These are phyloP conservation scores for Nymphaea thermarum DNA, from an alignment of 164 flowering plant species.

Conservation along the genomic window DNA sequence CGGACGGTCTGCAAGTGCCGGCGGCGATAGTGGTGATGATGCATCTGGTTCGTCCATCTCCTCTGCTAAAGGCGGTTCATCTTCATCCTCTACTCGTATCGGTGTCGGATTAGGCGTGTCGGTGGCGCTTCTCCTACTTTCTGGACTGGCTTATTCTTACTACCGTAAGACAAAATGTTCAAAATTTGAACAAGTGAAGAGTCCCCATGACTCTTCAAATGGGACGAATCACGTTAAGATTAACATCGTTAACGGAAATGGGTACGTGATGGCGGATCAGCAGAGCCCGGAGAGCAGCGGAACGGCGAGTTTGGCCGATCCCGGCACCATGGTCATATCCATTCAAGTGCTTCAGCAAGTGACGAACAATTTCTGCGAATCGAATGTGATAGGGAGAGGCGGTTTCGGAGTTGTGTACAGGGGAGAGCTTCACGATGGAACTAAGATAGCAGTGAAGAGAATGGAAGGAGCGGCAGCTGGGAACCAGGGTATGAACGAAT, in stretches of 20 bases:
- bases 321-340: slow-evolving; percentile 29
- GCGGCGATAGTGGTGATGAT: not conserved
- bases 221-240: slow-evolving; percentile 9
- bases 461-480: slow-evolving; percentile 29
- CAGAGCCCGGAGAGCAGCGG: slow-evolving; percentile 19
- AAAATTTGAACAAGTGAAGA: slow-evolving; percentile 4
- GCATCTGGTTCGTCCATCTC: not conserved
- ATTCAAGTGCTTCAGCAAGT: slow-evolving; percentile 36
- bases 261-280: slow-evolving; percentile 12
- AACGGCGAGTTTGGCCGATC: slow-evolving; percentile 11
- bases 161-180: slow-evolving; percentile 6
- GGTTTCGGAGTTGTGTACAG: slow-evolving; percentile 51
- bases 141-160: slow-evolving; percentile 1
- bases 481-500: slow-evolving; percentile 34
- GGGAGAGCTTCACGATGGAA: slow-evolving; percentile 40
- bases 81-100: not conserved
- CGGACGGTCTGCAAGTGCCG: not conserved
- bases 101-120: not conserved
- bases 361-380: slow-evolving; percentile 31
- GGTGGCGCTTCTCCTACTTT: not conserved
- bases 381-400: slow-evolving; percentile 35
- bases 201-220: slow-evolving; percentile 5
- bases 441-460: slow-evolving; percentile 41
- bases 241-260: slow-evolving; percentile 14
- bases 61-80: not conserved